Evolutionary conservation across 306 rosid species (phyloP).

Genomic region (Parietaria judaica): DNA sequence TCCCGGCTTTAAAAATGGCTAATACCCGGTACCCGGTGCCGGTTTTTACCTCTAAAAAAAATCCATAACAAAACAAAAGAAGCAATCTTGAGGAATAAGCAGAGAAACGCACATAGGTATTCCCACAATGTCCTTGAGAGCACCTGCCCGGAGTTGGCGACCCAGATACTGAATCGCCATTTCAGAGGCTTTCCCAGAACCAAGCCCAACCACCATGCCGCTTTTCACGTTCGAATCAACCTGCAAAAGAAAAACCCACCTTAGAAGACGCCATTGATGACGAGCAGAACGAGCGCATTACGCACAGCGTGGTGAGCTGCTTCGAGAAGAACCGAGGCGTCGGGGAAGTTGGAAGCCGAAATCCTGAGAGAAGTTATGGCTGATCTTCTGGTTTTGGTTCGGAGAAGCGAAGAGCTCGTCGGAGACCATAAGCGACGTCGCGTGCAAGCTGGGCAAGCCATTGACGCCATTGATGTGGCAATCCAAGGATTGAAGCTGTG

Average conservation of each 20-base stretch:
- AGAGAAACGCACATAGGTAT: conserved; percentile 61
- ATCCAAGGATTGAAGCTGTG: conserved; percentile 12
- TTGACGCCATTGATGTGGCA: conserved; percentile 34
- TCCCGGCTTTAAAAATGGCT: no score
- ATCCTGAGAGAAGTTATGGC: conserved; percentile 26
- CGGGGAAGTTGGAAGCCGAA: conserved; percentile 51
- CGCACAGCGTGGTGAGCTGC: conserved; percentile 75
- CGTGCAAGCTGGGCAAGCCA: conserved; percentile 22
- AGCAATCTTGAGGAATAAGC: no score
- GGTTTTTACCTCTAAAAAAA: background rate
- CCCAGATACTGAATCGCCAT: conserved; percentile 87
- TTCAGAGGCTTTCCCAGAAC: conserved; percentile 71
- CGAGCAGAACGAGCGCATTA: background rate
- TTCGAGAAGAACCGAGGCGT: conserved; percentile 57
- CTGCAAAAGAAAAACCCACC: conserved; percentile 32
- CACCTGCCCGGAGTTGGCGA: conserved; percentile 64
- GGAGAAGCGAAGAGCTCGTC: conserved; percentile 8
- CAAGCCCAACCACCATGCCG: conserved; percentile 84
- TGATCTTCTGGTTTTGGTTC: conserved; percentile 12
- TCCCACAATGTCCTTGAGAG: conserved; percentile 63
- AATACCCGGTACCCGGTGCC: no score
- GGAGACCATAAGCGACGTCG: conserved; percentile 11
- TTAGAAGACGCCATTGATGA: background rate
- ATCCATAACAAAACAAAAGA: background rate
- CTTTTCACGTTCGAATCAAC: conserved; percentile 65